Conservation (phyloP, 164 flowering plant species). For the Kalanchoe fedtschenkoi region DNA sequence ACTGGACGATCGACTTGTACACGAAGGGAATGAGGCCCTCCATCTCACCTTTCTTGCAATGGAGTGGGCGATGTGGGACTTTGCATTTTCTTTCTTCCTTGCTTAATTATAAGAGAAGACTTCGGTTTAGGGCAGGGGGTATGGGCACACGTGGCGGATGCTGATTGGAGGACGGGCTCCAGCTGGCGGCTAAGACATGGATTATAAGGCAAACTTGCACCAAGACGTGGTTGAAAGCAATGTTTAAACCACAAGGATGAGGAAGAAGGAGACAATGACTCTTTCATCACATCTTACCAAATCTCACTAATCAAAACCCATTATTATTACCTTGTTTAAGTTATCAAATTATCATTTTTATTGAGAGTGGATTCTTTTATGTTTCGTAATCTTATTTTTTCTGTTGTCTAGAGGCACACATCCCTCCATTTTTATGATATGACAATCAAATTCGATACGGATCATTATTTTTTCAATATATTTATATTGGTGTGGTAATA, state of each 20-base stretch:
- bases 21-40: constrained; percentile 81
- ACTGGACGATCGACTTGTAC: constrained; percentile 58
- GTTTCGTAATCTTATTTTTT: no score
- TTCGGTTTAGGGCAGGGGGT: no score
- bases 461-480: no score
- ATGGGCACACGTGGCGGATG: no score
- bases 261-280: no score
- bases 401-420: no score
- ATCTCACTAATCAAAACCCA: not conserved
- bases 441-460: no score
- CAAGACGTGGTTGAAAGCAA: constrained; percentile 20
- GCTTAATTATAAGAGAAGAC: not conserved
- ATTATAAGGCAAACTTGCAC: constrained; percentile 17
- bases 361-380: no score
- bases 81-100: not conserved
- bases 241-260: constrained; percentile 18
- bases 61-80: not conserved
- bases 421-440: no score
- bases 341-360: not conserved
- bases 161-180: no score
- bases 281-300: not conserved
- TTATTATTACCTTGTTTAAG: not conserved
- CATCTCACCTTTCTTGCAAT: constrained; percentile 21
- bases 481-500: no score
- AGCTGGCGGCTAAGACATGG: no score